These are phyloP conservation scores for Linderniella brevidens DNA, from an alignment of 257 asterid species.

Conservation along the genomic window DNA sequence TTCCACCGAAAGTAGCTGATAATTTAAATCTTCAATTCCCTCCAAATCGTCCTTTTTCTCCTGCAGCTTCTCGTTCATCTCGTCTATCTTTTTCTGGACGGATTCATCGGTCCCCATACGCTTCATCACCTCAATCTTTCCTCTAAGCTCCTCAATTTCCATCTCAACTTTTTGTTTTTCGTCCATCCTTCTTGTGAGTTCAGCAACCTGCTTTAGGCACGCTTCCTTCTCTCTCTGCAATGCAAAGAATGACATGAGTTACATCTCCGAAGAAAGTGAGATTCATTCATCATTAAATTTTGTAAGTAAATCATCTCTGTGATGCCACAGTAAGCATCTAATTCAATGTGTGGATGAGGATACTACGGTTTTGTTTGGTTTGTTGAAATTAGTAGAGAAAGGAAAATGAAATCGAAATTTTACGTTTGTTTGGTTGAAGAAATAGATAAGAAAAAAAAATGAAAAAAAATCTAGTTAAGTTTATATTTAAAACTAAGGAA, in stretches of 20 bases:
- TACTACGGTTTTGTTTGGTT: too few relatives aligned
- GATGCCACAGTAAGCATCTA: too few relatives aligned
- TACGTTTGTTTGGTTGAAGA: too few relatives aligned
- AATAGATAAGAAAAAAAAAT: too few relatives aligned
- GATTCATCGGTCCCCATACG: conserved; percentile 40
- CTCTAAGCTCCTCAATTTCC: conserved; percentile 39
- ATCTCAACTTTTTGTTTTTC: conserved; percentile 44
- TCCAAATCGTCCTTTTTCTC: conserved; percentile 28
- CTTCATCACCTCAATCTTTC: conserved; percentile 43
- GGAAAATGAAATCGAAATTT: too few relatives aligned
- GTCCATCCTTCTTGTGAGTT: conserved; percentile 32
- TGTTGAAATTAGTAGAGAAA: too few relatives aligned
- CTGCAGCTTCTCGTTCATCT: conserved; percentile 27
- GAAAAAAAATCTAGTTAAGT: too few relatives aligned
- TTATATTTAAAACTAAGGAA: too few relatives aligned
- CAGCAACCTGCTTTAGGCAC: conserved; percentile 37
- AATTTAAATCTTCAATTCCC: conserved; percentile 18
- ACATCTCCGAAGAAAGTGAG: too few relatives aligned
- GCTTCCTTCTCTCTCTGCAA: conserved; percentile 62
- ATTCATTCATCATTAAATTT: too few relatives aligned
- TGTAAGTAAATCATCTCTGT: too few relatives aligned
- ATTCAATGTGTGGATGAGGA: too few relatives aligned
- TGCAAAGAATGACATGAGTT: conserved; percentile 15
- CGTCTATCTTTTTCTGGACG: conserved; percentile 23
- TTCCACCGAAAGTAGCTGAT: conserved; percentile 29